Percentiles rank a stretch among this genome's conserved stretches.
phyloP scores from a whole-genome alignment of 371 early-diverging fungal species.

The Mortierella sp. region DNA sequence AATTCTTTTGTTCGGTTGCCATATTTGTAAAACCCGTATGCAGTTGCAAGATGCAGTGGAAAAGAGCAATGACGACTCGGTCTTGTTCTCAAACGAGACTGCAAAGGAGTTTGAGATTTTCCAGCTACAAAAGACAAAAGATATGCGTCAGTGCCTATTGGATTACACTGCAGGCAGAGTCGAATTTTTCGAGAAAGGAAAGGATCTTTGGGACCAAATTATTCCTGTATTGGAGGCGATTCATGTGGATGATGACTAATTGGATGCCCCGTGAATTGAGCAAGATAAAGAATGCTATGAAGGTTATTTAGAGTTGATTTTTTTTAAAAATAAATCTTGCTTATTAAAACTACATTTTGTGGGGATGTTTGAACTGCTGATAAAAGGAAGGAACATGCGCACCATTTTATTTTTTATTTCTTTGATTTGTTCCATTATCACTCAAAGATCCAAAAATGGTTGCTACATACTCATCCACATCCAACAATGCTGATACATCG shows the following conservation, averaged over 20 bases:
- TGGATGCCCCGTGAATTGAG: not conserved
- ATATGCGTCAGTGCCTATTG: conserved; percentile 81
- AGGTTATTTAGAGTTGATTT: too few species aligned
- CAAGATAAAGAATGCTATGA: not conserved
- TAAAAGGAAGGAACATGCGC: not conserved
- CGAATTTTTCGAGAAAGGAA: conserved; percentile 82
- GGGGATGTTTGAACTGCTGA: not conserved
- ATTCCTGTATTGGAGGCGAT: conserved; percentile 69
- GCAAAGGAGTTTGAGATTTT: conserved; percentile 86
- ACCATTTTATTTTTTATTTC: not conserved
- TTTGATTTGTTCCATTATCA: not conserved
- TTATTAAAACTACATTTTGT: too few species aligned
- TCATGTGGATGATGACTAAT: conserved; percentile 41
- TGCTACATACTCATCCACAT: conserved; percentile 24
- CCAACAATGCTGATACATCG: conserved; percentile 22
- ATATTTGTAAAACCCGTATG: not conserved
- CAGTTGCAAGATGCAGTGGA: conserved; percentile 88
- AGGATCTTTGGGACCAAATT: conserved; percentile 76
- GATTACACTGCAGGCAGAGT: conserved; percentile 83
- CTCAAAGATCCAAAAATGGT: conserved; percentile 23
- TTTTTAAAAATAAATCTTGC: too few species aligned
- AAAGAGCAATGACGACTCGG: conserved; percentile 75
- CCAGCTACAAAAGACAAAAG: conserved; percentile 79
- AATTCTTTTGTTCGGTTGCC: not conserved
- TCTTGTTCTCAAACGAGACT: conserved; percentile 84